A percentile compares a stretch with the other conserved stretches of the same genome.
These are phyloP conservation scores for Cenchrus americanus DNA, from an alignment of 176 grass and related monocot genomes.

Conservation along the genomic window DNA sequence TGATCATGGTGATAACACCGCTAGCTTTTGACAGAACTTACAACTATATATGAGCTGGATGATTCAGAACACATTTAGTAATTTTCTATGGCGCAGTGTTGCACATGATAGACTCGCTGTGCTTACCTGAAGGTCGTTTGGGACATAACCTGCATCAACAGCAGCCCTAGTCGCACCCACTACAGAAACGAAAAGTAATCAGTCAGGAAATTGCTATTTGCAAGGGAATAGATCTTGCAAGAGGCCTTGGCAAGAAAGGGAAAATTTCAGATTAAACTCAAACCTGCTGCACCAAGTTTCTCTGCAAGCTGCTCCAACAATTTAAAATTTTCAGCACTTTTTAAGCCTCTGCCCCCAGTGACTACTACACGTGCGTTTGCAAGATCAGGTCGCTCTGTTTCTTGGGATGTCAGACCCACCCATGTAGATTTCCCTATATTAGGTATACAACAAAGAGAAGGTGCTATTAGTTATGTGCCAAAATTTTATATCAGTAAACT, in stretches of 20 bases:
- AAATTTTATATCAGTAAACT: neutral
- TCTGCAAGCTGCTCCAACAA: slow-evolving; percentile 94
- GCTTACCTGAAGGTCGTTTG: slow-evolving; percentile 95
- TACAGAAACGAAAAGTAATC: slow-evolving; percentile 35
- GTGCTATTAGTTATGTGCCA: neutral
- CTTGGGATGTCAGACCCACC: slow-evolving; percentile 76
- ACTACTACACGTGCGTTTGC: slow-evolving; percentile 83
- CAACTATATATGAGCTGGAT: neutral
- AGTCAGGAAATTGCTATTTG: neutral
- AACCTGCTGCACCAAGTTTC: slow-evolving; percentile 96
- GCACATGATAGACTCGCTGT: neutral
- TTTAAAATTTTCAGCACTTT: slow-evolving; percentile 95
- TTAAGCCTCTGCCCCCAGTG: slow-evolving; percentile 88
- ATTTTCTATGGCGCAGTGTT: neutral
- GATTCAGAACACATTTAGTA: slow-evolving; percentile 25
- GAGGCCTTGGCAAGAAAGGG: neutral
- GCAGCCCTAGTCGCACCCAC: slow-evolving; percentile 97
- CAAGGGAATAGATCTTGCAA: neutral
- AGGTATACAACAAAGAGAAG: slow-evolving; percentile 33
- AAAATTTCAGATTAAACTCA: neutral
- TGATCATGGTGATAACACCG: neutral
- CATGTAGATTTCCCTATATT: slow-evolving; percentile 73
- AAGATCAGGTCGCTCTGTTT: slow-evolving; percentile 85
- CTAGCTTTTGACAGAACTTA: neutral
- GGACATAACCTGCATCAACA: slow-evolving; percentile 94